These are phyloP conservation scores for Ophiostoma quercus DNA, from an alignment of 2,329 filamentous ascomycete genomes.

Conservation along the genomic window DNA sequence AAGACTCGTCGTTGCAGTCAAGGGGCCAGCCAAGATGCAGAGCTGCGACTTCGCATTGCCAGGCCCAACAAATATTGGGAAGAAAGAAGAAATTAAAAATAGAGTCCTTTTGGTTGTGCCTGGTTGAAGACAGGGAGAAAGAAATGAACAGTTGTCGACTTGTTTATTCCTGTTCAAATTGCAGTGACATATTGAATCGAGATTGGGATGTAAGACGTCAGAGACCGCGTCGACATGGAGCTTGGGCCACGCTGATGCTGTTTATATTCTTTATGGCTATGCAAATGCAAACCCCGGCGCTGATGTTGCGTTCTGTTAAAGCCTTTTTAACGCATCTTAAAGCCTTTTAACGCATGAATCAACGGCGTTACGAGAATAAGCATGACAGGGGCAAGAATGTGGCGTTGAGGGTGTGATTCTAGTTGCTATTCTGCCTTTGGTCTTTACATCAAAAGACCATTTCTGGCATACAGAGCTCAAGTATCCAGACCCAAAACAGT, in stretches of 20 bases:
- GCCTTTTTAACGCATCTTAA: neutral
- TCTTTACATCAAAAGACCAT: no score
- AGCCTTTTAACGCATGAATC: neutral
- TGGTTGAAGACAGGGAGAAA: neutral
- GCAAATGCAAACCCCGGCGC: neutral
- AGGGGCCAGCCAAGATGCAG: neutral
- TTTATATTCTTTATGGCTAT: neutral
- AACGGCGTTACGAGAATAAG: neutral
- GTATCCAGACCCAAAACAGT: no score
- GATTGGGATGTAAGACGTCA: neutral
- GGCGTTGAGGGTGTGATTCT: no score
- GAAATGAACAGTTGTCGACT: neutral
- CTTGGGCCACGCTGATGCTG: neutral
- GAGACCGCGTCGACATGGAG: neutral
- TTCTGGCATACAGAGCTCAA: no score
- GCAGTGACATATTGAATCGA: neutral
- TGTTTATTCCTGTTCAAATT: neutral
- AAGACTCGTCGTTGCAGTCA: neutral
- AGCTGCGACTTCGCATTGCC: constrained; percentile 3
- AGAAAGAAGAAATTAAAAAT: neutral
- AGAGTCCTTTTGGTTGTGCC: neutral
- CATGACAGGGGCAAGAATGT: neutral
- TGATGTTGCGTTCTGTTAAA: no score
- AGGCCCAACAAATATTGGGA: neutral
- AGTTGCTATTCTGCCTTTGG: no score